Conservation (phyloP, 805 yeast species). For the Zygotorulaspora chibaensis region DNA sequence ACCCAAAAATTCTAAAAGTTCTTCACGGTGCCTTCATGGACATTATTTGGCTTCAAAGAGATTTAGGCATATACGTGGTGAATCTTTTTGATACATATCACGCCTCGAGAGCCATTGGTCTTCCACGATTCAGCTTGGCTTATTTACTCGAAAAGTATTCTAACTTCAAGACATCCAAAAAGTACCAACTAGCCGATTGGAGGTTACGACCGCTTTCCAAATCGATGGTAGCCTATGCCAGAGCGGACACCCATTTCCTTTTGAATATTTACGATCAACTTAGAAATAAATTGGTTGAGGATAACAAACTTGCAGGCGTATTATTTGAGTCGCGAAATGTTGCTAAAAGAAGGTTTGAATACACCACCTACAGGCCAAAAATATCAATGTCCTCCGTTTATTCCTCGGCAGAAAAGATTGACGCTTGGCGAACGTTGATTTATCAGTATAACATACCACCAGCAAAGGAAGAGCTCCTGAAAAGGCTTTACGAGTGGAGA, state of each 20-base stretch:
- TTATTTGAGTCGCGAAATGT: slow-evolving; percentile 72
- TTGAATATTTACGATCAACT: slow-evolving; percentile 74
- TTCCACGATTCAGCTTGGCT: slow-evolving; percentile 81
- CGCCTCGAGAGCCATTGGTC: slow-evolving; percentile 76
- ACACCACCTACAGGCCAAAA: slow-evolving; percentile 56
- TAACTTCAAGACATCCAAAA: slow-evolving; percentile 81
- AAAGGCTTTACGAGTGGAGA: slow-evolving; percentile 74
- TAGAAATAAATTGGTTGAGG: slow-evolving; percentile 54
- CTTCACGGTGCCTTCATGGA: slow-evolving; percentile 98
- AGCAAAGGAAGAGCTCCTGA: slow-evolving; percentile 51
- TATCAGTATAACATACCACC: slow-evolving; percentile 60
- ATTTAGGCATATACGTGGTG: slow-evolving; percentile 86
- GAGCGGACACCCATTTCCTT: slow-evolving; percentile 92
- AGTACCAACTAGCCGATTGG: slow-evolving; percentile 97
- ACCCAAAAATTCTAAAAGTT: slow-evolving; percentile 79
- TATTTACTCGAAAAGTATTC: slow-evolving; percentile 77
- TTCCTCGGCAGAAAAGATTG: slow-evolving; percentile 49
- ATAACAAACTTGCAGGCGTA: slow-evolving; percentile 54
- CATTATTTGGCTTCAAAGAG: slow-evolving; percentile 94
- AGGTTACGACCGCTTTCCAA: slow-evolving; percentile 76
- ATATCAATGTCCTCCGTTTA: slow-evolving; percentile 36
- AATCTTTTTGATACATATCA: slow-evolving; percentile 88
- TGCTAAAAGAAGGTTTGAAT: slow-evolving; percentile 78
- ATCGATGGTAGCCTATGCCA: slow-evolving; percentile 79
- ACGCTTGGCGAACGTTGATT: slow-evolving; percentile 65